Evolutionary conservation across 176 grass and related monocot species (phyloP).

Genomic region (Metroxylon sagu): DNA sequence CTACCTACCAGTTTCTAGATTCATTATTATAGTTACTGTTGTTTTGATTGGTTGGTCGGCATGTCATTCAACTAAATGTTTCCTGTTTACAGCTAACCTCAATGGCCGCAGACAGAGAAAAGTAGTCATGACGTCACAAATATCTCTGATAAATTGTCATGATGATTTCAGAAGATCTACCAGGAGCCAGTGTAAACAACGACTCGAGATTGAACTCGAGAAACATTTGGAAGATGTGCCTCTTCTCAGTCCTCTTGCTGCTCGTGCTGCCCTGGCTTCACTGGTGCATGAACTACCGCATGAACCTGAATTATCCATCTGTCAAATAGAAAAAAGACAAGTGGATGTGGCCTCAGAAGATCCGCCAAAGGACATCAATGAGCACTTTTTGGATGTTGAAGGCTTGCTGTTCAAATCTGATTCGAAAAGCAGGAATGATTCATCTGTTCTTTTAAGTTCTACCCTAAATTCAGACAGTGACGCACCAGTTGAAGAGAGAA

Average conservation of each 20-base stretch:
- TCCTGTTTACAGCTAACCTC: constrained; percentile 23
- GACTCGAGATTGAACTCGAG: neutral
- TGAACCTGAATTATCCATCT: constrained; percentile 5
- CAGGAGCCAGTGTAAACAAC: constrained; percentile 9
- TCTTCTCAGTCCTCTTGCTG: constrained; percentile 35
- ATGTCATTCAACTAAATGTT: neutral
- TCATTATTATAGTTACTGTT: too few species aligned
- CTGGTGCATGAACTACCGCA: constrained; percentile 13
- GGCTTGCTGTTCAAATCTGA: neutral
- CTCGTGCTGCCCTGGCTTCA: constrained; percentile 39
- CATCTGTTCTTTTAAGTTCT: neutral
- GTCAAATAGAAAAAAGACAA: constrained; percentile 1
- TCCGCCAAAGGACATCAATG: neutral
- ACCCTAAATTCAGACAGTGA: neutral
- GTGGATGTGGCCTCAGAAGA: neutral
- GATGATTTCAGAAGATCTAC: constrained; percentile 17
- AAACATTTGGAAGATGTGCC: constrained; percentile 6
- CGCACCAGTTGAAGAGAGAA: neutral
- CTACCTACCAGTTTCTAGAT: too few species aligned
- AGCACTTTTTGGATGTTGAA: neutral
- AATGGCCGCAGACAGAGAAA: neutral
- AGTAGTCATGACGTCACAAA: too few species aligned
- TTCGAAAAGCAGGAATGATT: neutral
- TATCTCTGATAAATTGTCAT: neutral
- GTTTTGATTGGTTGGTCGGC: too few species aligned